Percentiles rank a stretch among this genome's conserved stretches.
phyloP scores from a whole-genome alignment of 176 grass and related monocot genomes.

The Bromus sterilis region DNA sequence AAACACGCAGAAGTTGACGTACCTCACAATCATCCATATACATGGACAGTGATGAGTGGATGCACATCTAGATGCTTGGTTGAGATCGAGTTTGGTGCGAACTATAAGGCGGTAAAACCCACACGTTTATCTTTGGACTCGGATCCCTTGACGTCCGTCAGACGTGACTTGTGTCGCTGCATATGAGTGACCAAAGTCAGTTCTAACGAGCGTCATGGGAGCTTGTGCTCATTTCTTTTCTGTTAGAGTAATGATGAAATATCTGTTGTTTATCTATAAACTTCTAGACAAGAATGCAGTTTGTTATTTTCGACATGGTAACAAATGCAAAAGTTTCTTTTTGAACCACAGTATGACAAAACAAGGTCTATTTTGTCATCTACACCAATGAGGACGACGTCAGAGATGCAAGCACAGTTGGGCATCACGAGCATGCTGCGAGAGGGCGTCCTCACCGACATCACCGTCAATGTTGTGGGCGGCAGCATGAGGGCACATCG shows the following conservation, averaged over 20 bases:
- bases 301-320: too few relatives aligned
- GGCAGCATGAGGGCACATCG: conserved; percentile 48
- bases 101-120: background rate
- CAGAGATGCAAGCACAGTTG: background rate
- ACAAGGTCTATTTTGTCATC: background rate
- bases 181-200: too few relatives aligned
- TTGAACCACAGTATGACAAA: background rate
- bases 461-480: conserved; percentile 28
- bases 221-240: too few relatives aligned
- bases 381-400: background rate
- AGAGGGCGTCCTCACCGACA: conserved; percentile 16
- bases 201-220: too few relatives aligned
- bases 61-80: background rate
- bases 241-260: too few relatives aligned
- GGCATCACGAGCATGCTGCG: conserved; percentile 31
- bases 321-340: too few relatives aligned
- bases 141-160: too few relatives aligned
- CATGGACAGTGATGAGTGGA: background rate
- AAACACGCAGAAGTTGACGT: background rate
- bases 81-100: background rate
- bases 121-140: background rate
- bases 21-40: background rate
- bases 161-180: too few relatives aligned
- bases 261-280: too few relatives aligned
- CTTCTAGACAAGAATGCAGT: too few relatives aligned